These are phyloP conservation scores for Paraphaeosphaeria sporulosa DNA, from an alignment of 2,329 filamentous ascomycete species.

Conservation along the genomic window DNA sequence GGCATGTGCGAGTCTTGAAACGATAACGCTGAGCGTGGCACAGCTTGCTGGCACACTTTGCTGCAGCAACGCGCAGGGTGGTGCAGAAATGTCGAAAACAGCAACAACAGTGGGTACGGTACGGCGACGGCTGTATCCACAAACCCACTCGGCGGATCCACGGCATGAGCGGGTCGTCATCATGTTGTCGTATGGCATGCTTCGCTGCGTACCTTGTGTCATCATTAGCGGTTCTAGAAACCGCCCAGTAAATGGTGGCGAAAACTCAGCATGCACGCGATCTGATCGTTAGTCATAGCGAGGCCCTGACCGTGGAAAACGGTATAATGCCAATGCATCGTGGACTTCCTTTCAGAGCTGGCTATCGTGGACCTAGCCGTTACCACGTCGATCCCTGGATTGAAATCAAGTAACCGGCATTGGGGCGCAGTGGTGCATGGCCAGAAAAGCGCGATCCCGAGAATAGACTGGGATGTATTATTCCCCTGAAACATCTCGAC, in stretches of 20 bases:
- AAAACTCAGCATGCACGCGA: slow-evolving; percentile 14
- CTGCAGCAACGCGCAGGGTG: no score
- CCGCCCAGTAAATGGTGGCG: slow-evolving; percentile 20
- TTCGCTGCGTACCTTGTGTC: slow-evolving; percentile 20
- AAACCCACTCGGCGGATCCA: slow-evolving; percentile 13
- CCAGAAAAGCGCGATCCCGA: slow-evolving; percentile 27
- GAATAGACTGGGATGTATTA: slow-evolving; percentile 29
- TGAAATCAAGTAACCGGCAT: slow-evolving; percentile 16
- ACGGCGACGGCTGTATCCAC: slow-evolving; percentile 23
- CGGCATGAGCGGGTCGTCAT: slow-evolving; percentile 24
- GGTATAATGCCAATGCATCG: slow-evolving; percentile 7
- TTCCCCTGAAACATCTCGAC: slow-evolving; percentile 37
- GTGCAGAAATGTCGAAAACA: slow-evolving; percentile 9
- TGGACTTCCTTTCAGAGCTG: background rate
- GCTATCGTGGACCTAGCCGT: slow-evolving; percentile 5
- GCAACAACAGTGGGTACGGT: slow-evolving; percentile 10
- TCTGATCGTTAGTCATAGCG: slow-evolving; percentile 18
- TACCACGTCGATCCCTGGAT: slow-evolving; percentile 10
- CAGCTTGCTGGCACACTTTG: no score
- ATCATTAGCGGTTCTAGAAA: slow-evolving; percentile 19
- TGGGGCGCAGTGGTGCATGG: slow-evolving; percentile 15
- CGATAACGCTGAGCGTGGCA: no score
- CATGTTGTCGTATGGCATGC: slow-evolving; percentile 19
- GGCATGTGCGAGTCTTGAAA: slow-evolving; percentile 15
- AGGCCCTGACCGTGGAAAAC: background rate